Evolutionary conservation across 2,329 filamentous ascomycete genomes (phyloP), one percentile per base, ranked within the genome.

Genomic region (Alternaria burnsii): DNA sequence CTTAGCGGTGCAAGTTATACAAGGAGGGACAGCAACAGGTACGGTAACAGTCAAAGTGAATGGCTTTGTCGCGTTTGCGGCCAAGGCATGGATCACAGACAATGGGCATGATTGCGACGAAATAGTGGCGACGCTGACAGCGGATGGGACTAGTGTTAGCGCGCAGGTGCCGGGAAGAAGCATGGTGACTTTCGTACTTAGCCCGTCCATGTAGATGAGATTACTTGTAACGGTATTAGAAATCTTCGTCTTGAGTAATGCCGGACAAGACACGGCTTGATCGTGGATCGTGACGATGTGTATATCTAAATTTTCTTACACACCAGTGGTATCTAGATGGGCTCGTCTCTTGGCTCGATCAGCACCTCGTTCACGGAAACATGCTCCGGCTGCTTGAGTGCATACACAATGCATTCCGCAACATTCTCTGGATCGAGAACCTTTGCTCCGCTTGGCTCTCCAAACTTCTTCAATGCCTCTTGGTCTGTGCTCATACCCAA

Each of bases 341-440:
- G 75, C 64, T 78, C 75, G 46, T 78, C 75, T 30, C 75, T 69
- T 5, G 75, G 75, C 70, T 78, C 75, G 74, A 94, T 91, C 75
- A 94, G 76, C 4, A 94, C 85, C 81, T 94, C 91, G 67, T 94
- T 94, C 2, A 94, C 89, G 41, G 90, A 87, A 43, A 94, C 91
- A 79, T 94, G 89, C 55, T 86, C 83, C 0, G 91, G 91, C 82
- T 93, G 90, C 61, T 85, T 86, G 18, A 94, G 80, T 1, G 91
- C 91, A 77, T 89, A 93, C 4, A 93, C 83, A 71, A 94, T 92
- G 11, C 89, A 85, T 11, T 82, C 83, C 0, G 91, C 91, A 14
- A 94, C 88, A 76, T 94, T 91, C 50, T 88, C 86, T 0, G 91
- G 82, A 66, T 90, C 86, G n/a, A 94, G 79, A 1, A 94, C 89